Percentiles rank a stretch among this genome's conserved stretches.
These are phyloP conservation scores for Citrus maxima DNA, from an alignment of 345 rosid genomes.

Conservation along the genomic window DNA sequence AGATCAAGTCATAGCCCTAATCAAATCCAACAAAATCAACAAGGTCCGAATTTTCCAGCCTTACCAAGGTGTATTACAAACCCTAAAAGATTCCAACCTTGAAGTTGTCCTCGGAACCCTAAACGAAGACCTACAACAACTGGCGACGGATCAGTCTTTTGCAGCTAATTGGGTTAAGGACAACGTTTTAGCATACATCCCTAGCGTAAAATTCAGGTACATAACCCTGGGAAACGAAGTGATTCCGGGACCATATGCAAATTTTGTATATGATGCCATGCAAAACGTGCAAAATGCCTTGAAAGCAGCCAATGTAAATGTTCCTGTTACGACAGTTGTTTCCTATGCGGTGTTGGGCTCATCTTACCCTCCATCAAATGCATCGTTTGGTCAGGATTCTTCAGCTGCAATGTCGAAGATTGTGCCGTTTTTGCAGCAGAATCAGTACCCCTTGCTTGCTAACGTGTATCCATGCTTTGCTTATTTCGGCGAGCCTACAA, in stretches of 20 bases:
- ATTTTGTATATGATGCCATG: slow-evolving; percentile 1
- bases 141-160: background rate
- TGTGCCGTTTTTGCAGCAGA: background rate
- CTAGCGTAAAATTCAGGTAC: slow-evolving; percentile 6
- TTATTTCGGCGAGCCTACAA: background rate
- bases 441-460: slow-evolving; percentile 8
- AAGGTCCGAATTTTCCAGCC: slow-evolving; percentile 10
- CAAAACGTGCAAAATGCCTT: background rate
- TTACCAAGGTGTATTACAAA: background rate
- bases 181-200: background rate
- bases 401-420: background rate
- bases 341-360: background rate
- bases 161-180: slow-evolving; percentile 5
- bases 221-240: slow-evolving; percentile 7
- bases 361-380: slow-evolving; percentile 13
- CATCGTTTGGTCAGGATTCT: slow-evolving; percentile 4
- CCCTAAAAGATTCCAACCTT: slow-evolving; percentile 1
- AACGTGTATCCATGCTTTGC: slow-evolving; percentile 22
- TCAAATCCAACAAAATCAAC: background rate
- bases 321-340: slow-evolving; percentile 1
- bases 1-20: background rate
- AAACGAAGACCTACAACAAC: slow-evolving; percentile 1
- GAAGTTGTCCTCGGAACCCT: slow-evolving; percentile 3
- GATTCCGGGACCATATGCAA: background rate
- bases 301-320: background rate